phyloP scores from a whole-genome alignment of 23 red algal genomes.

The Gracilaria gracilis region DNA sequence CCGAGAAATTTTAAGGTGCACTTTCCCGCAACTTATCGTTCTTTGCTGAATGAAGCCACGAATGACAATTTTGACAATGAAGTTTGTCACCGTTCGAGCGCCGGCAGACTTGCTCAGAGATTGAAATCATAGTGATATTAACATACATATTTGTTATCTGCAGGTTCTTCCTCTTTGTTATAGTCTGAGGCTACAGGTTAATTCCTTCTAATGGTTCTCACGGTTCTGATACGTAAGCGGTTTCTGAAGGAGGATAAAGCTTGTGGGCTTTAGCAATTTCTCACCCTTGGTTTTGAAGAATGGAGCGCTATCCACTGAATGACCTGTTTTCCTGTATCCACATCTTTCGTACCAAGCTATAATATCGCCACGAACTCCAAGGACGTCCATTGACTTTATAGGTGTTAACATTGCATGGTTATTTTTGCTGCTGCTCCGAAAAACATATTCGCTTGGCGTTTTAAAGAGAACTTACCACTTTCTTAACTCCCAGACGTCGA shows the following conservation, averaged over 20 bases:
- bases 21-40: neutral
- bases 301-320: constrained; percentile 33
- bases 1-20: neutral
- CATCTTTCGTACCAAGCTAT: constrained; percentile 75
- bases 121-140: neutral
- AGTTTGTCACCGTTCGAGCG: neutral
- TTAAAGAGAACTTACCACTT: constrained; percentile 65
- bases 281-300: constrained; percentile 73
- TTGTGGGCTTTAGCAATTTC: constrained; percentile 37
- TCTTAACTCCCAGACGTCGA: neutral
- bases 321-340: constrained; percentile 54
- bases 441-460: neutral
- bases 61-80: neutral
- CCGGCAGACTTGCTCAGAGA: neutral
- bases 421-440: neutral
- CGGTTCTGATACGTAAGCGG: neutral
- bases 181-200: no score
- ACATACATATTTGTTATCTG: neutral
- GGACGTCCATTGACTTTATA: constrained; percentile 56
- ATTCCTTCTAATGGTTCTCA: neutral
- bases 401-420: neutral
- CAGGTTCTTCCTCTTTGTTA: no score
- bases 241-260: constrained; percentile 63
- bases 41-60: neutral
- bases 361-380: constrained; percentile 54